Evolutionary conservation across 176 grass and related monocot genomes (phyloP), one percentile per base, ranked within the genome.

Genomic region (Juncus effusus): DNA sequence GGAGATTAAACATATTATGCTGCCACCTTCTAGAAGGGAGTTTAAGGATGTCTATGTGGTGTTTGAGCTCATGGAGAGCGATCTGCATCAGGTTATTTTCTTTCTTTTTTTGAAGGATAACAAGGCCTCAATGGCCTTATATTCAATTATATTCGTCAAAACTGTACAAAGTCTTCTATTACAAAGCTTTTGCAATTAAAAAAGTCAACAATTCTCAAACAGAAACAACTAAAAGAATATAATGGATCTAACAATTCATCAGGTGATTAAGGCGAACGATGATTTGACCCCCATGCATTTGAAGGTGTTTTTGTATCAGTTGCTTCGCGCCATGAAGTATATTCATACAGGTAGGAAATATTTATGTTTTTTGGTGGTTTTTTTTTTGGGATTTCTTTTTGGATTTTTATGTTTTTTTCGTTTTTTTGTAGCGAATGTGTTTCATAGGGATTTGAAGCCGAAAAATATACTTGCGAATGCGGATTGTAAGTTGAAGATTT

Each of bases 381-480:
- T 44, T 47, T 78, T 62, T 69, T 40, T 37, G 50, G 64, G 13
- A 55, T 14, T 52, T 39, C 15, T 67, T 38, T 74, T 38, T 15
- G 65, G 15, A 1, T 28, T 28, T 28, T 28, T 28, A 1, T 65
- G 3, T 61, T 10, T 57, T 82, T 38, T 41, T 82, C 60, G 38
- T 82, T 62, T 76, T 42, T 75, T 72, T 56, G 44, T 78, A 96
- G 92, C 92, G 68, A 85, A 91, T 74, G 84, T 96, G 47, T 96
- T 91, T 82, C 92, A 96, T 74, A 84, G 87, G 73, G 92, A 96
- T 77, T 64, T 96, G 54, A 96, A 96, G 65, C 92, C 92, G 3
- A 88, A 78, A 59, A 96, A 96, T 65, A 88, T 91, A 80, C 77
- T 96, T 42, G 92, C 77, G 54, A 96, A 96, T 83, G 79, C 92